phyloP scores from a whole-genome alignment of 2,329 filamentous ascomycete species.

The Cladobotryum mycophilum region DNA sequence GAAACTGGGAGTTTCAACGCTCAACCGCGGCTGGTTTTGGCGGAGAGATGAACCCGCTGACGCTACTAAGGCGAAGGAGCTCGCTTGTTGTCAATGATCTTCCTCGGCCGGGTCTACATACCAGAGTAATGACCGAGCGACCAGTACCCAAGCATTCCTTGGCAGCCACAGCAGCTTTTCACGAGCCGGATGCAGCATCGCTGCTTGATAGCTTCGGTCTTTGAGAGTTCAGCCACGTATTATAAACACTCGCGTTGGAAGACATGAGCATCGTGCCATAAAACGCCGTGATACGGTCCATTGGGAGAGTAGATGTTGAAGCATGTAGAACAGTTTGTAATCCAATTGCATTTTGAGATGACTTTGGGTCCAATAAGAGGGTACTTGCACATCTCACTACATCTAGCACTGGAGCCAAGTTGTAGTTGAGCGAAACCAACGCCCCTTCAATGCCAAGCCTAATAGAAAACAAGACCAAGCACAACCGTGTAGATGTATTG shows the following conservation, averaged over 20 bases:
- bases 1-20: slow-evolving; percentile 76
- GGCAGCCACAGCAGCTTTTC: slow-evolving; percentile 68
- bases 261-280: no score
- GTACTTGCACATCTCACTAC: no score
- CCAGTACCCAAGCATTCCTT: slow-evolving; percentile 38
- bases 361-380: background rate
- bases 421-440: no score
- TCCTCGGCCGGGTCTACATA: slow-evolving; percentile 30
- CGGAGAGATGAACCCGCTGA: slow-evolving; percentile 56
- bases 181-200: slow-evolving; percentile 86
- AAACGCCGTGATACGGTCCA: no score
- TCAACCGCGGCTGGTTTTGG: slow-evolving; percentile 32
- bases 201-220: slow-evolving; percentile 92
- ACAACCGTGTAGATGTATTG: no score
- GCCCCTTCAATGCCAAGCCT: no score
- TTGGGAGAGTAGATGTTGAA: no score
- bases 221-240: slow-evolving; percentile 32
- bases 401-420: no score
- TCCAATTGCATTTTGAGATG: background rate
- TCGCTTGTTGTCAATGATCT: slow-evolving; percentile 76
- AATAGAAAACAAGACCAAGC: no score
- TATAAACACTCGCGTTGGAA: no score
- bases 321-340: no score
- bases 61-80: slow-evolving; percentile 63
- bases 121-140: slow-evolving; percentile 17